These are phyloP conservation scores for Termitomyces sp. DNA, from an alignment of 768 basidiomycete genomes.

Conservation along the genomic window DNA sequence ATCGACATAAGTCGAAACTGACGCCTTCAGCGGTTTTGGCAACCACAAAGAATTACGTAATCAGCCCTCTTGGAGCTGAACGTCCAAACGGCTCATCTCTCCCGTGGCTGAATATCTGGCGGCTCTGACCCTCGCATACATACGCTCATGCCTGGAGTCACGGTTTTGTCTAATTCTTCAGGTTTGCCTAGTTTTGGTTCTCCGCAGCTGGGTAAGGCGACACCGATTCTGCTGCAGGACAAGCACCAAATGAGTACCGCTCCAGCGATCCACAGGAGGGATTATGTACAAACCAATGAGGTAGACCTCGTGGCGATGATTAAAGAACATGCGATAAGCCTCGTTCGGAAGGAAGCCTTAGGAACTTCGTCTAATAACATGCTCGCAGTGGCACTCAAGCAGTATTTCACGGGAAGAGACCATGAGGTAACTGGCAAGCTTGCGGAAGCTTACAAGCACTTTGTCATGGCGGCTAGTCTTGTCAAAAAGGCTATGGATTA, in stretches of 20 bases:
- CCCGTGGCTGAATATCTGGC: constrained; percentile 8
- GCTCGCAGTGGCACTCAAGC: constrained; percentile 57
- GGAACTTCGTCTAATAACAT: constrained; percentile 58
- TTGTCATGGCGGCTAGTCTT: constrained; percentile 58
- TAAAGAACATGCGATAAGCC: constrained; percentile 38
- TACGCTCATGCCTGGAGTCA: constrained; percentile 24
- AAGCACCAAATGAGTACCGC: constrained; percentile 15
- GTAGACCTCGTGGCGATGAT: constrained; percentile 40
- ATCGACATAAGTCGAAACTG: neutral
- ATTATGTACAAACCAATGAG: constrained; percentile 23
- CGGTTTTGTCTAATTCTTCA: constrained; percentile 21
- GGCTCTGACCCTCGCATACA: constrained; percentile 4
- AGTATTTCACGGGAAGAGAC: constrained; percentile 47
- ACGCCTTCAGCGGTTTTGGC: too few relatives aligned
- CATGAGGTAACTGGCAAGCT: constrained; percentile 56
- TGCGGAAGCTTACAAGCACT: constrained; percentile 52
- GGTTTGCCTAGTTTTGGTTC: constrained; percentile 22
- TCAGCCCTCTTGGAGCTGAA: neutral
- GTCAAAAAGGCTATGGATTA: constrained; percentile 56
- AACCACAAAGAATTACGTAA: constrained; percentile 3
- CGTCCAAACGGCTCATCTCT: constrained; percentile 1
- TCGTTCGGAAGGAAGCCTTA: constrained; percentile 20
- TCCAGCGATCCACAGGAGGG: constrained; percentile 21
- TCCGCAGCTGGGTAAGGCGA: constrained; percentile 25
- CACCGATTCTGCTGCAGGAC: constrained; percentile 14